Evolutionary conservation across 441 rosid genomes (phyloP).

Genomic region (Manihot esculenta): DNA sequence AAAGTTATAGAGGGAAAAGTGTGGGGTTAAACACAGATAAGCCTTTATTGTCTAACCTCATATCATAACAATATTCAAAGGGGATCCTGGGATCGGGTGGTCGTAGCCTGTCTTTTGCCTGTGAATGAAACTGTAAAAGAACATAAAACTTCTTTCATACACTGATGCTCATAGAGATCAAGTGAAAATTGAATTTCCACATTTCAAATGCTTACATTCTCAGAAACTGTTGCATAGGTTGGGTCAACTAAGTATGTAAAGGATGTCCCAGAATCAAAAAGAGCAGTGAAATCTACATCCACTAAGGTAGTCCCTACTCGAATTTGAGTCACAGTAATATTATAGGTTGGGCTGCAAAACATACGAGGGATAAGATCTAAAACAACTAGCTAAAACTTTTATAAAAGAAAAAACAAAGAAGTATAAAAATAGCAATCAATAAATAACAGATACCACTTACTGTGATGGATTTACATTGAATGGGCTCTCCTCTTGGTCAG

Average conservation of each 20-base stretch:
- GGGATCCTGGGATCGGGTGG: constrained; percentile 50
- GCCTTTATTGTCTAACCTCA: constrained; percentile 45
- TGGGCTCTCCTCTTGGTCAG: constrained; percentile 75
- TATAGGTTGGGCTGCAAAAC: constrained; percentile 73
- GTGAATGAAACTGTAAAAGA: constrained; percentile 64
- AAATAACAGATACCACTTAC: constrained; percentile 48
- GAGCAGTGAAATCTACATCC: constrained; percentile 61
- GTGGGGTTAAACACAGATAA: not conserved
- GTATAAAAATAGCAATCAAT: constrained; percentile 19
- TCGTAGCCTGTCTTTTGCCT: constrained; percentile 53
- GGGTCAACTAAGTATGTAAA: constrained; percentile 74
- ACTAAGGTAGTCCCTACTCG: constrained; percentile 50
- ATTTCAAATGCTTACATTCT: constrained; percentile 50
- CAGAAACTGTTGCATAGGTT: constrained; percentile 60
- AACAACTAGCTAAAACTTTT: constrained; percentile 15
- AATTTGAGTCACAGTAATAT: constrained; percentile 61
- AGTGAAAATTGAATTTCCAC: not conserved
- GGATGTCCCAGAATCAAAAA: constrained; percentile 92
- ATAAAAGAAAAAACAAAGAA: constrained; percentile 1
- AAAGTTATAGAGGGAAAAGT: constrained; percentile 6
- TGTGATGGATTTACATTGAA: constrained; percentile 59
- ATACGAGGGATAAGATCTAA: constrained; percentile 11
- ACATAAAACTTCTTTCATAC: constrained; percentile 7
- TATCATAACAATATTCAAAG: constrained; percentile 76
- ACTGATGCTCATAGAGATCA: not conserved